Conservation (phyloP, 139 green algal genomes). For the Picochlorum sp. region DNA sequence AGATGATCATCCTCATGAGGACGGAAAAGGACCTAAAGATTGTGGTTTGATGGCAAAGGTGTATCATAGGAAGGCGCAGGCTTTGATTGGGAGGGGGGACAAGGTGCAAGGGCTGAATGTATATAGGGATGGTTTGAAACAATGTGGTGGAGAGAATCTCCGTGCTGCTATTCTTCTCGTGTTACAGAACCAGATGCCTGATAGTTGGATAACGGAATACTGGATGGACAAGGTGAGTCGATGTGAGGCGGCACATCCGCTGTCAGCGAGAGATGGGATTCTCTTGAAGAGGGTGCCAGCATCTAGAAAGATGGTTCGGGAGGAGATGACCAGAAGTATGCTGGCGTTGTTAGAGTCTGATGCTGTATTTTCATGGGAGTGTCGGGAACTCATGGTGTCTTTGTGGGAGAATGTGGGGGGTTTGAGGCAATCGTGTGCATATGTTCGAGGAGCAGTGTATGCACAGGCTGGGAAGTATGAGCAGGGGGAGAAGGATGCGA, state of each 20-base stretch:
- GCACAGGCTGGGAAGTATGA: not conserved
- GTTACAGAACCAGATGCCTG: constrained; percentile 11
- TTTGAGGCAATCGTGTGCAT: constrained; percentile 9
- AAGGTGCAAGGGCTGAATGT: constrained; percentile 7
- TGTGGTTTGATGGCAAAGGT: constrained; percentile 10
- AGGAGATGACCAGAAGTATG: constrained; percentile 7
- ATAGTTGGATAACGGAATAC: constrained; percentile 22
- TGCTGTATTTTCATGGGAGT: not conserved
- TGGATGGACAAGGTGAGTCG: constrained; percentile 14
- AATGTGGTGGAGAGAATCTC: constrained; percentile 2
- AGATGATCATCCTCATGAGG: not conserved
- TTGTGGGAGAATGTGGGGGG: not conserved
- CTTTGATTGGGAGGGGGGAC: constrained; percentile 1
- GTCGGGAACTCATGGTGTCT: not conserved
- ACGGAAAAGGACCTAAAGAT: not conserved
- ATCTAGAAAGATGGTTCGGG: constrained; percentile 5
- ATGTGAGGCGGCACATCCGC: constrained; percentile 18
- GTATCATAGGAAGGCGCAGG: constrained; percentile 25
- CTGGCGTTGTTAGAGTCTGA: not conserved
- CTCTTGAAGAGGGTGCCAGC: constrained; percentile 24
- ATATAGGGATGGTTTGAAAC: constrained; percentile 15
- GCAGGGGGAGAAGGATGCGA: constrained; percentile 19
- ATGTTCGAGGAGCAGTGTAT: constrained; percentile 23
- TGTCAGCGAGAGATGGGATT: constrained; percentile 32
- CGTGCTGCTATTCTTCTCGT: constrained; percentile 13